Evolutionary conservation across 805 yeast species (phyloP), one percentile per base, ranked within the genome.

Genomic region (Isabelozyma rhagii): DNA sequence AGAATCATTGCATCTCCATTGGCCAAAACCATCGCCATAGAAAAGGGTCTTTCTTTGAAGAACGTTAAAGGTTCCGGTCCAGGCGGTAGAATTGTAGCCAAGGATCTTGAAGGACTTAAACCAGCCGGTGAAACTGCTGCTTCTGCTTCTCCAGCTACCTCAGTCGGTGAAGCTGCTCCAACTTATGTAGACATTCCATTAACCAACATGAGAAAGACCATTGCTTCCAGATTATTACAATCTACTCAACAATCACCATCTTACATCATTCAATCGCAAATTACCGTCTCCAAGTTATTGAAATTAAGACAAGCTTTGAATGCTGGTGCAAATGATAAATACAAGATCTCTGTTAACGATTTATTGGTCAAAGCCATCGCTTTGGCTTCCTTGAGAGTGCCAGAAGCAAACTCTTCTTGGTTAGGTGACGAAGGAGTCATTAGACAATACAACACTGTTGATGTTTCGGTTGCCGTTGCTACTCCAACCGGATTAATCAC

Each of bases 381-480:
- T 49, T 82, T 83, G 62, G 98, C 99, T 48, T 82, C 88, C 51
- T 78, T 79, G 71, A 84, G 93, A 74, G 96, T 92, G 48, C 99
- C 99, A 54, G 91, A 86, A 58, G 97, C 85, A 57, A 94, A 94
- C 79, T 82, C 97, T 21, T 88, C 92, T 68, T 94, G 97, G 94
- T 80, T 94, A 63, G 96, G 85, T 68, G 73, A 80, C 39, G 87
- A 94, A 75, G 90, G 91, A 57, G 86, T 93, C 63, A 89, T 94
- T 59, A 89, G 99, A 78, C 92, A 88, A 75, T 94, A 83, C 82
- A 77, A 79, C 64, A 86, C 83, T 62, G 98, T 93, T 49, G 99
- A 94, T 66, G 96, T 94, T 50, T 91, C 98, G 21, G 97, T 93
- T 53, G 99, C 99, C 40, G 99, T 94, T 55, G 94, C 99, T 53